Conservation (phyloP, 23 red algal species). For the Pyropia haitanensis region DNA sequence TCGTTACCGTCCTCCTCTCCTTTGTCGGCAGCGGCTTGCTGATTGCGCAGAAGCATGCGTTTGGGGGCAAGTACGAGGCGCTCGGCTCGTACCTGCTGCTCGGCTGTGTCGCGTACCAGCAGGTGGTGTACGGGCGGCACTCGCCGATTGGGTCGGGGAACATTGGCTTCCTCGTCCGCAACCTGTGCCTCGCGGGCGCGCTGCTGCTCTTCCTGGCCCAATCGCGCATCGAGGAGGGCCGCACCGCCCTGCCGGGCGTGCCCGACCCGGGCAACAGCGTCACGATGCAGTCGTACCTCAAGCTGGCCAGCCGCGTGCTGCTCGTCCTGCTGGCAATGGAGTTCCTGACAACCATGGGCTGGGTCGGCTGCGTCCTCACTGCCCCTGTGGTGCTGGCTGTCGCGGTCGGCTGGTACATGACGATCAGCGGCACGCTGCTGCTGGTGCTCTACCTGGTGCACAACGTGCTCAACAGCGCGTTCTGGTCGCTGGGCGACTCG, state of each 20-base stretch:
- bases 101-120: conserved; percentile 79
- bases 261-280: conserved; percentile 40
- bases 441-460: conserved; percentile 83
- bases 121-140: conserved; percentile 86
- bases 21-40: conserved; percentile 50
- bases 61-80: conserved; percentile 52
- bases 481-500: conserved; percentile 68
- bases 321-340: conserved; percentile 90
- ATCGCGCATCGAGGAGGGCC: conserved; percentile 60
- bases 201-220: conserved; percentile 74
- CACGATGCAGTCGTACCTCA: conserved; percentile 71
- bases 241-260: conserved; percentile 63
- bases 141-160: conserved; percentile 78
- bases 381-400: conserved; percentile 85
- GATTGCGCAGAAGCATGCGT: conserved; percentile 33
- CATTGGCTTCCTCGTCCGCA: conserved; percentile 83
- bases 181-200: conserved; percentile 80
- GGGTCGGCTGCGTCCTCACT: conserved; percentile 56
- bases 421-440: conserved; percentile 67
- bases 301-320: conserved; percentile 77
- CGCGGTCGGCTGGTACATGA: conserved; percentile 68
- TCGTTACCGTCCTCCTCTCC: conserved; percentile 53
- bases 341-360: conserved; percentile 74
- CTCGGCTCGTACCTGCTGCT: conserved; percentile 65
- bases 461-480: conserved; percentile 85